A percentile compares a stretch with the other conserved stretches of the same genome.
These are phyloP conservation scores for Rhizoctonia solani DNA, from an alignment of 1,284 basidiomycete species.

Conservation along the genomic window DNA sequence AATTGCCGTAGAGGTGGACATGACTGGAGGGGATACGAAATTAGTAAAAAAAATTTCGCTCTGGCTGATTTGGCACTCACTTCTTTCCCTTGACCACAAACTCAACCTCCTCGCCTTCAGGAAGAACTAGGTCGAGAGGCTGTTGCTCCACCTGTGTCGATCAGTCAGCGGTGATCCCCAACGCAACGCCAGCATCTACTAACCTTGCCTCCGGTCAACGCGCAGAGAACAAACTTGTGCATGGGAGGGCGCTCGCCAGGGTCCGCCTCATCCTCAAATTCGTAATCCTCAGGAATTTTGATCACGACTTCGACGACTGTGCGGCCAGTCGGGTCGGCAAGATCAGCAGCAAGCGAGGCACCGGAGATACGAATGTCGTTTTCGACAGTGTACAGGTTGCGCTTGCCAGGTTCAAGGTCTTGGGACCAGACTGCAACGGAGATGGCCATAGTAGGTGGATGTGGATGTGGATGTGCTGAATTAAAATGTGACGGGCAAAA, in stretches of 20 bases:
- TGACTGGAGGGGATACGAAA: slow-evolving; percentile 55
- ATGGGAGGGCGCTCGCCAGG: slow-evolving; percentile 10
- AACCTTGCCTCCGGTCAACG: slow-evolving; percentile 22
- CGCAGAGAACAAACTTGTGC: slow-evolving; percentile 25
- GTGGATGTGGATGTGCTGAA: not conserved
- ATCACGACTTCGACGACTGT: slow-evolving; percentile 26
- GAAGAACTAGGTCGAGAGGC: slow-evolving; percentile 35
- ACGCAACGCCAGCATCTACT: not conserved
- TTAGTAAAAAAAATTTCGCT: slow-evolving; percentile 5
- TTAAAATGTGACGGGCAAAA: slow-evolving; percentile 24
- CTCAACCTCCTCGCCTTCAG: slow-evolving; percentile 36
- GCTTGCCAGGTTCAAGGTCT: slow-evolving; percentile 25
- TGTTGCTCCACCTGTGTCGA: slow-evolving; percentile 36
- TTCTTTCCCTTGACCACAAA: slow-evolving; percentile 40
- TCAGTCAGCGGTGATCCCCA: not conserved
- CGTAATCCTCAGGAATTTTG: slow-evolving; percentile 24
- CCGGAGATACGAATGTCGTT: slow-evolving; percentile 29
- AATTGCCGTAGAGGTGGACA: slow-evolving; percentile 89
- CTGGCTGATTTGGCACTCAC: slow-evolving; percentile 22
- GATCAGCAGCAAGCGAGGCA: slow-evolving; percentile 15
- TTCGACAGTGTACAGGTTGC: slow-evolving; percentile 24
- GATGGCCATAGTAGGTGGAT: slow-evolving; percentile 7
- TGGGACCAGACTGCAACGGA: slow-evolving; percentile 30
- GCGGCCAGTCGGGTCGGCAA: slow-evolving; percentile 11
- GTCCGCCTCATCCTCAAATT: slow-evolving; percentile 16